Evolutionary conservation across 2,329 filamentous ascomycete species (phyloP).

Genomic region (Cladosporium phlei): DNA sequence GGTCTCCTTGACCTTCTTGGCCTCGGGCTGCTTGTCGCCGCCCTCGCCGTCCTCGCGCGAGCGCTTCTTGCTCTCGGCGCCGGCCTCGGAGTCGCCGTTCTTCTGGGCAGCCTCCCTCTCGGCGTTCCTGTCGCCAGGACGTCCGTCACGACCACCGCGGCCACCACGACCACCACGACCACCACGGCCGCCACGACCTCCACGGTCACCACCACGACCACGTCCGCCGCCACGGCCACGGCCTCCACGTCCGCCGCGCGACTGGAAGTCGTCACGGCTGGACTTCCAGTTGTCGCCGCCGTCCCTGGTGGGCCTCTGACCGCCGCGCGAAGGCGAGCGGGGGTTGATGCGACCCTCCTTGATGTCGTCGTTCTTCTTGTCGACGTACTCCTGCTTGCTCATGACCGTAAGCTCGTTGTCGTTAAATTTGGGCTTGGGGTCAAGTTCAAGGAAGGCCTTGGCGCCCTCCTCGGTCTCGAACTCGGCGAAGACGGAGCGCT

Average conservation of each 20-base stretch:
- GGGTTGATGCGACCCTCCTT: constrained; percentile 38
- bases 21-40: constrained; percentile 12
- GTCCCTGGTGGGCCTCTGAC: constrained; percentile 31
- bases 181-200: constrained; percentile 26
- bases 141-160: constrained; percentile 15
- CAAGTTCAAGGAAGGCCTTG: constrained; percentile 72
- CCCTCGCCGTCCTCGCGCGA: constrained; percentile 13
- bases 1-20: constrained; percentile 20
- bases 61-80: constrained; percentile 1
- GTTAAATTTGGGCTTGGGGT: constrained; percentile 80
- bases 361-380: constrained; percentile 44
- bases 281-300: constrained; percentile 28
- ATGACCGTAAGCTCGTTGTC: constrained; percentile 74
- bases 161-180: constrained; percentile 18
- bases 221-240: constrained; percentile 19
- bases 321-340: constrained; percentile 28
- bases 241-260: constrained; percentile 20
- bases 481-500: constrained; percentile 94
- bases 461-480: constrained; percentile 75
- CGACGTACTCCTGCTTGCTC: constrained; percentile 81
- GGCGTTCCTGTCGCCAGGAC: constrained; percentile 17
- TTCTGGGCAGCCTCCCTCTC: constrained; percentile 16
- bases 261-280: constrained; percentile 13
- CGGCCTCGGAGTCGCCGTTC: constrained; percentile 3
- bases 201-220: constrained; percentile 22